These are phyloP conservation scores for Ceratobasidium sp. DNA, from an alignment of 1,284 basidiomycete genomes.

Conservation along the genomic window DNA sequence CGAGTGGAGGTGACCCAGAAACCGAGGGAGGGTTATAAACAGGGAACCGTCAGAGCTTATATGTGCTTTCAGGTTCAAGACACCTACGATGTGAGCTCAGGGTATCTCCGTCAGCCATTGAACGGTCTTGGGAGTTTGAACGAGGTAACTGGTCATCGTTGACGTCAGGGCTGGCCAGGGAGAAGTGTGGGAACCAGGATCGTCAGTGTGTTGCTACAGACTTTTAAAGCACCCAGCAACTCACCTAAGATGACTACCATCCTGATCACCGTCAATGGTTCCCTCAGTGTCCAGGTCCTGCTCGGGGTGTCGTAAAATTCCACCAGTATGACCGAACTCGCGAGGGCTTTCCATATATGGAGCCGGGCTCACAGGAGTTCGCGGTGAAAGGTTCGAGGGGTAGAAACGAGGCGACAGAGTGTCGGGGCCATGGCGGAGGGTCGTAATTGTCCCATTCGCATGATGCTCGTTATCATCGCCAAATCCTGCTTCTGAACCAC, in stretches of 20 bases:
- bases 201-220: not conserved
- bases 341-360: conserved; percentile 12
- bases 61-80: not conserved
- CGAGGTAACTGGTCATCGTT: conserved; percentile 1
- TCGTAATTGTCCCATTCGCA: conserved; percentile 1
- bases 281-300: not conserved
- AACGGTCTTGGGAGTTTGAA: not conserved
- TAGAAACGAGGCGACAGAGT: not conserved
- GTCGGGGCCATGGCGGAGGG: conserved; percentile 1
- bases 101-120: not conserved
- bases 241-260: too few species aligned
- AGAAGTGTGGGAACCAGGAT: not conserved
- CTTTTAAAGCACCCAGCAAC: not conserved
- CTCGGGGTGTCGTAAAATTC: conserved; percentile 1
- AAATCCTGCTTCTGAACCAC: not conserved
- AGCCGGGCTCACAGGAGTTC: not conserved
- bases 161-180: not conserved
- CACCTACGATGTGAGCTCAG: conserved; percentile 15
- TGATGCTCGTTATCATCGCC: not conserved
- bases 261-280: not conserved
- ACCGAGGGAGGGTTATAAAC: not conserved
- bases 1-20: too few species aligned
- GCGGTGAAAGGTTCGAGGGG: not conserved
- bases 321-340: not conserved
- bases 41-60: not conserved